Conservation (phyloP, 306 rosid genomes). For the Casuarina glauca region DNA sequence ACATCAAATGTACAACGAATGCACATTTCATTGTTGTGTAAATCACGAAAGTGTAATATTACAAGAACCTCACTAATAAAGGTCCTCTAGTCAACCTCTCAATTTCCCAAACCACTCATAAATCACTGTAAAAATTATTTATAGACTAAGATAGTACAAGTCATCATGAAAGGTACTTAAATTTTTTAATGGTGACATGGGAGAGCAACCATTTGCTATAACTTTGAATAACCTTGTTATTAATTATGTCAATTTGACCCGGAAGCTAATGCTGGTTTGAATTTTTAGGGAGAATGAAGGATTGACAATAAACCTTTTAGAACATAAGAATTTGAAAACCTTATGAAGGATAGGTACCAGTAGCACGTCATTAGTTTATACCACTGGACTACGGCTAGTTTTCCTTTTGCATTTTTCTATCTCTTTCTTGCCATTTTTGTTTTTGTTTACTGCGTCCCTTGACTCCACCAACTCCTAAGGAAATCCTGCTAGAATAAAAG, state of each 20-base stretch:
- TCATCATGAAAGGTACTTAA: slow-evolving; percentile 27
- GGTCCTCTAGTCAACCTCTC: slow-evolving; percentile 45
- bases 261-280: slow-evolving; percentile 83
- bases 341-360: too few relatives aligned
- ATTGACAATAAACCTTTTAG: slow-evolving; percentile 52
- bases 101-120: slow-evolving; percentile 53
- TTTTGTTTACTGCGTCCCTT: too few relatives aligned
- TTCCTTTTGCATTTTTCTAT: too few relatives aligned
- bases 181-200: slow-evolving; percentile 55
- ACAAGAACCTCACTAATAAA: slow-evolving; percentile 35
- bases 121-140: slow-evolving; percentile 78
- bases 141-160: slow-evolving; percentile 28
- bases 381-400: too few relatives aligned
- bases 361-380: too few relatives aligned
- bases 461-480: too few relatives aligned
- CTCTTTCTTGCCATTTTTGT: too few relatives aligned
- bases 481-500: too few relatives aligned
- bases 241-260: slow-evolving; percentile 68
- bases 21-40: slow-evolving; percentile 49
- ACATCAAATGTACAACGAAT: slow-evolving; percentile 13
- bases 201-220: slow-evolving; percentile 63
- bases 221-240: slow-evolving; percentile 70
- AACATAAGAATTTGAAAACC: too few relatives aligned
- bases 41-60: slow-evolving; percentile 40
- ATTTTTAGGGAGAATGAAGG: slow-evolving; percentile 89